Conservation (phyloP, 805 yeast genomes). For the Metschnikowia similis region DNA sequence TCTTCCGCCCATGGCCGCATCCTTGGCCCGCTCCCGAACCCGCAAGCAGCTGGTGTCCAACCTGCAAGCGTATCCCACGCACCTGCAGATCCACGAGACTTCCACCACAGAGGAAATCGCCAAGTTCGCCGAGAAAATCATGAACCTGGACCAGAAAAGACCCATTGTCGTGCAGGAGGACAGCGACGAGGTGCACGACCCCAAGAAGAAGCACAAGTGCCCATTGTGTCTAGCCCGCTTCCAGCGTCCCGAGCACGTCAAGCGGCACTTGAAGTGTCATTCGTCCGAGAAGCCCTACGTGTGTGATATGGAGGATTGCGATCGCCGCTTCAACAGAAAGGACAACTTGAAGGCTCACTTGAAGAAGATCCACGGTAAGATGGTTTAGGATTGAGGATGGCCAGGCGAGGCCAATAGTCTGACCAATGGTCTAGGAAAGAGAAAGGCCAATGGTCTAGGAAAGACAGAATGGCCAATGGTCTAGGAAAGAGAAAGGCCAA, state of each 20-base stretch:
- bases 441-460: too few relatives aligned
- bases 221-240: constrained; percentile 59
- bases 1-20: constrained; percentile 7
- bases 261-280: constrained; percentile 57
- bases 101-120: constrained; percentile 19
- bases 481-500: too few relatives aligned
- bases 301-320: constrained; percentile 50
- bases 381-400: not conserved
- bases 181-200: constrained; percentile 35
- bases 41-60: constrained; percentile 4
- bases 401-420: too few relatives aligned
- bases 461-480: too few relatives aligned
- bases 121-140: constrained; percentile 18
- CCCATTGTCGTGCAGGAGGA: constrained; percentile 22
- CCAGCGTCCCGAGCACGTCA: constrained; percentile 72
- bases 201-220: constrained; percentile 59
- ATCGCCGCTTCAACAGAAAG: constrained; percentile 54
- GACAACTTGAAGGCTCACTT: constrained; percentile 59
- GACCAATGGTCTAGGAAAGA: too few relatives aligned
- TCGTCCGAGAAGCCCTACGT: constrained; percentile 54
- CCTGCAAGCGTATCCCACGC: constrained; percentile 10
- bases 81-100: constrained; percentile 16
- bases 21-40: not conserved
- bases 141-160: constrained; percentile 19
- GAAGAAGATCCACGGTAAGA: constrained; percentile 50